These are phyloP conservation scores for Kazachstania sp. DNA, from an alignment of 1,139 yeast genomes.

Conservation along the genomic window DNA sequence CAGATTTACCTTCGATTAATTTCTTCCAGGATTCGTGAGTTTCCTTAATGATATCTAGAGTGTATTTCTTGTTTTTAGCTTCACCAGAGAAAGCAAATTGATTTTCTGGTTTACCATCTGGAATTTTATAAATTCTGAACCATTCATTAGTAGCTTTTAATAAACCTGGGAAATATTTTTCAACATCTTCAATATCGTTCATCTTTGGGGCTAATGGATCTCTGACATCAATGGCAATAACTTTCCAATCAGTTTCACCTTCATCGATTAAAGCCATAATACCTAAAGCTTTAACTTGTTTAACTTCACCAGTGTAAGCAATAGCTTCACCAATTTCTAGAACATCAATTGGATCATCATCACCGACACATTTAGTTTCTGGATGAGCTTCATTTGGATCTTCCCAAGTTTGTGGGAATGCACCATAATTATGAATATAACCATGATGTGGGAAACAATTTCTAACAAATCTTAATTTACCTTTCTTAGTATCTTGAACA, in stretches of 20 bases:
- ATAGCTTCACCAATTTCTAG: constrained; percentile 78
- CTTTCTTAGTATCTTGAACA: constrained; percentile 78
- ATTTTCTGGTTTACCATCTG: constrained; percentile 86
- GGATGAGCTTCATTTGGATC: constrained; percentile 65
- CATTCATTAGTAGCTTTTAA: constrained; percentile 78
- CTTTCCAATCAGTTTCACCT: constrained; percentile 93
- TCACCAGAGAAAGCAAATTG: constrained; percentile 79
- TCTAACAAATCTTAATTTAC: constrained; percentile 71
- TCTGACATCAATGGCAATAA: constrained; percentile 62
- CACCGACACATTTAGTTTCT: constrained; percentile 77
- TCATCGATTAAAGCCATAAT: constrained; percentile 83
- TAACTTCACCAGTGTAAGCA: constrained; percentile 65
- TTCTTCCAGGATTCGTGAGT: constrained; percentile 67
- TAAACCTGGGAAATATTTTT: constrained; percentile 67
- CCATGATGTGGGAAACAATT: constrained; percentile 89
- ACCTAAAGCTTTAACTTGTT: constrained; percentile 77
- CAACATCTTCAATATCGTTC: constrained; percentile 69
- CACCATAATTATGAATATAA: constrained; percentile 87
- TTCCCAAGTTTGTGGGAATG: constrained; percentile 95
- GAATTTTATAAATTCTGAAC: constrained; percentile 85
- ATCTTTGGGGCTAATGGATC: constrained; percentile 72
- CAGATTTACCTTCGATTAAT: constrained; percentile 44
- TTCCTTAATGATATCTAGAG: constrained; percentile 61
- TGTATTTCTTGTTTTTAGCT: constrained; percentile 65
- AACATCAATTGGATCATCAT: constrained; percentile 85